phyloP scores from a whole-genome alignment of 208 protist species.

The Leishmania arabica region DNA sequence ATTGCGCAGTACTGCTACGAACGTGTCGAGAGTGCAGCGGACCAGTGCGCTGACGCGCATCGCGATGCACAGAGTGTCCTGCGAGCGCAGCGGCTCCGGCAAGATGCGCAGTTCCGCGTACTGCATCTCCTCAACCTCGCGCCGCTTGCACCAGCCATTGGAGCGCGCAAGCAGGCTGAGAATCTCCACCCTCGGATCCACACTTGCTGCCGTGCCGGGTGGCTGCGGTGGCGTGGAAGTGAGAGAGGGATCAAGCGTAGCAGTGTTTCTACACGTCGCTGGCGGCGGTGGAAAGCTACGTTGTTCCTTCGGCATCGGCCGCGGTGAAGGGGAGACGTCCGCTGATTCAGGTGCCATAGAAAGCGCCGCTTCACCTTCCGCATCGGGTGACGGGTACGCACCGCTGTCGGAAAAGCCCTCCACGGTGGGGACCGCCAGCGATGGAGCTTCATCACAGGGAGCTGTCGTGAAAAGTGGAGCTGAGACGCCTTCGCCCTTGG shows the following conservation, averaged over 20 bases:
- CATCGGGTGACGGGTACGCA: not conserved
- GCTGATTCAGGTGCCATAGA: not conserved
- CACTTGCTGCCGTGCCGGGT: not conserved
- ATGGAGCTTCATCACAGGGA: not conserved
- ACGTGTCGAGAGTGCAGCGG: conserved; percentile 16
- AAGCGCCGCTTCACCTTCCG: not conserved
- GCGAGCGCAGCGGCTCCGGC: conserved; percentile 7
- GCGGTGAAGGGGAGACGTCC: not conserved
- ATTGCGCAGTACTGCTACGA: conserved; percentile 15
- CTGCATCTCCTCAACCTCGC: conserved; percentile 16
- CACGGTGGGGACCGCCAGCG: not conserved
- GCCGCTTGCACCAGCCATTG: conserved; percentile 20
- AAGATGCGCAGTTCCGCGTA: conserved; percentile 29
- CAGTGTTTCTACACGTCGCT: not conserved
- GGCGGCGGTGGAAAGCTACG: not conserved
- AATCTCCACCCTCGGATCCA: conserved; percentile 3
- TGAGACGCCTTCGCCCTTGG: not conserved
- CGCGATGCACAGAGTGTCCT: conserved; percentile 11
- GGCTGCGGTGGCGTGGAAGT: not conserved
- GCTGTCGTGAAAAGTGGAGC: not conserved
- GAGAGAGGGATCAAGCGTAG: not conserved
- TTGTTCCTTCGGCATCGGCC: not conserved
- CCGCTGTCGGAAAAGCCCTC: not conserved
- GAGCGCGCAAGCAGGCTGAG: conserved; percentile 24
- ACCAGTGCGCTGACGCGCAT: conserved; percentile 35